Evolutionary conservation across 129 eudicot species (phyloP), one percentile per base, ranked within the genome.

Genomic region (Artemisia tridentata): DNA sequence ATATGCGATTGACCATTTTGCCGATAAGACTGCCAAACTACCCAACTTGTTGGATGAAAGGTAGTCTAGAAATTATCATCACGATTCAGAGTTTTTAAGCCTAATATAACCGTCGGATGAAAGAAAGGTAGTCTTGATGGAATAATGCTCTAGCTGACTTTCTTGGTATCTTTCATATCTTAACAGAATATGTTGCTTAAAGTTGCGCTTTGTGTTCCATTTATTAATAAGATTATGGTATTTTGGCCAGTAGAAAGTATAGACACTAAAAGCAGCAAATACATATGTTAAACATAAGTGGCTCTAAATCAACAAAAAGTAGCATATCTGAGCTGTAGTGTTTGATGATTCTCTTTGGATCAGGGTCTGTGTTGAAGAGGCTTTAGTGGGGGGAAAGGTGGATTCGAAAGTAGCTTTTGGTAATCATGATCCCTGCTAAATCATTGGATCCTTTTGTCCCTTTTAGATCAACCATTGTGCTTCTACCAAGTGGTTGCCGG

Each of bases 401-500:
- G 80, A 58, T 60, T 76, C 16, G 23, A 77, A 77, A 77, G 76
- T 69, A 62, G 71, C 76, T 77, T 77, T 77, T 69, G 71, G 57
- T 50, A 38, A 62, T 17, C n/a, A 63, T 63, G 51, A 63, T 31
- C 64, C 53, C 62, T 67, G 74, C 63, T 58, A 75, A 75, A 68
- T 76, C 69, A 68, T 68, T 61, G 70, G 75, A 76, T 70, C 34
- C 76, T 77, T 73, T 73, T 73, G 78, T 73, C 56, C 78, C 55
- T 73, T 62, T 51, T 69, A 76, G 63, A 77, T 77, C 76, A 77
- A 69, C 76, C 81, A 69, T 62, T 53, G 49, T 77, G 49, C 65
- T 77, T 52, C 66, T 77, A 69, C 81, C 75, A 69, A 77, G 59
- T 77, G 81, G 75, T 69, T 71, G 80, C 71, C 43, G 14, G 16